Base-by-base conservation (phyloP, 176 grass and related monocot species). In the Oryza australiensis region DNA sequence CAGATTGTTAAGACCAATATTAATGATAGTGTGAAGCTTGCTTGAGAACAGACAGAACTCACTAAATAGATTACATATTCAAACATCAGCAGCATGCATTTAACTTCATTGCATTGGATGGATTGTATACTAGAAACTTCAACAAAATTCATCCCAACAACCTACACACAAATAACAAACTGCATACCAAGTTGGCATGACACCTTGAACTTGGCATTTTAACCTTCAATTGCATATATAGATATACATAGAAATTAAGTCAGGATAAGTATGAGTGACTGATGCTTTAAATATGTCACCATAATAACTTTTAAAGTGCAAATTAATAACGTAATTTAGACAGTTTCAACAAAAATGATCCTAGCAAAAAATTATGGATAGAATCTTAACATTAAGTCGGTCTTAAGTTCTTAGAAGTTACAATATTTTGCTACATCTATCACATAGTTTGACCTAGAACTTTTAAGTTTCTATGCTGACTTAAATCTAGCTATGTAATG, bases 391-490 rank as follows among this genome's bases (percentile, higher is more conserved):
- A 67, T 64, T 67, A 62, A 28, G 32, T 22, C 14, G 57, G 73
- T 46, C 28, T 23, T 75, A 46, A 70, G 73, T 37, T 35, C 27
- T 75, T 65, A 65, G 16, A 84, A 48, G 34, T 78, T 62, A 41
- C 15, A 83, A 66, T 22, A 60, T 27, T 68, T 81, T 55, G 29
- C 1, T 49, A 62, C 23, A 29, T 77, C 14, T 30, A 62, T 86
- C 72, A 29, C 26, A 90, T 27, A 86, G 4, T 32, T 42, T 48
- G 48, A 43, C 64, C 22, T 86, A 70, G 34, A 67, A 75, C 82
- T 66, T 3, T 55, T 26, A 75, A 51, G 55, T 69, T 43, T 78
- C 11, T 71, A 40, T 68, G 64, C 22, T 62, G 38, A 46, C 24
- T 48, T 37, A 34, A 80, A 83, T 42, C 57, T 40, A 80, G 66